Base-by-base conservation (phyloP, 2,329 filamentous ascomycete genomes). In the Byssochlamys sp. region DNA sequence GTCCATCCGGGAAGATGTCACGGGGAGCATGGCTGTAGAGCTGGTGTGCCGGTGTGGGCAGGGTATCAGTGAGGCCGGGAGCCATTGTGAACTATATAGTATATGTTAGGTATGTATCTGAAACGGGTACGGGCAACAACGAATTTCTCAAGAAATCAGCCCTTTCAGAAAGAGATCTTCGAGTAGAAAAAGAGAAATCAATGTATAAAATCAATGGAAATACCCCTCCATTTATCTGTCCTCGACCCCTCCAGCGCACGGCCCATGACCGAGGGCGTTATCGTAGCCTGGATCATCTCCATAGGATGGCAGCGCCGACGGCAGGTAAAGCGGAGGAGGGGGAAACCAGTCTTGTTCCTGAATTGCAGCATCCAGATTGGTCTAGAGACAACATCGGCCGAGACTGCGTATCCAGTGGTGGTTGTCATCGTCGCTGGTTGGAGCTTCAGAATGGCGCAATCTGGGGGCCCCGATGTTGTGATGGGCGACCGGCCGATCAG, bases 1-100 rank as follows among this genome's bases (percentile, higher is more conserved):
- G 77, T 9, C 84, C 84, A 65, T 87, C 84, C 9, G 84, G 84
- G 68, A 86, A 87, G 63, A 83, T 72, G 56, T 74, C 69, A 52
- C 71, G 71, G 31, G 75, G 75, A 33, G 75, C 69, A 56, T 67
- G 66, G 55, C 66, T 63, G 39, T 45, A 45, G 11, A 75, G 69
- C 3, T 71, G 61, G 60, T 77, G 74, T n/a, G 72, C 69, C 35
- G 71, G 67, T 14, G 64, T 65, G 29, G 72, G 72, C n/a, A 67
- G 61, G 27, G 67, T 52, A n/a, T 71, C 65, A 14, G 73, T 73
- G 31, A 76, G 66, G 26, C 73, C 72, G 55, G 75, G 74, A 56
- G 74, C 71, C 72, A 75, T 75, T 53, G 31, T 63, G 53, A 51
- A 51, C 49, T 51, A 51, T 51, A 45, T 45, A 31, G 29, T 31